Evolutionary conservation across 148 eudicot genomes (phyloP), one percentile per base, ranked within the genome.

Genomic region (Rhododendron ovatum): DNA sequence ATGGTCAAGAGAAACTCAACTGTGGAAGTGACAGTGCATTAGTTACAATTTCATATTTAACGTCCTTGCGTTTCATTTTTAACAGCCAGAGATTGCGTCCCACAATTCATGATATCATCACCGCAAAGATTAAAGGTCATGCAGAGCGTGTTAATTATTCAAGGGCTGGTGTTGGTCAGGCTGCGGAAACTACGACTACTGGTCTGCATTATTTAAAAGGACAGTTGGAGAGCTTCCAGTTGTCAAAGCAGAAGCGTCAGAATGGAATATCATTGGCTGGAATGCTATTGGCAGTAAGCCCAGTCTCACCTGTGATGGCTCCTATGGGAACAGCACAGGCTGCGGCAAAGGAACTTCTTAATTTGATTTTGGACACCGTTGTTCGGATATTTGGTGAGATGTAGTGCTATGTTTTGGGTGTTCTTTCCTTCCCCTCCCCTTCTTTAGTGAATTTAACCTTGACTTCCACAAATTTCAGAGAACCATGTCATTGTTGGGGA

Each of bases 81-180:
- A 48, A 90, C 95, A 97, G 99, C 94, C 99, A 97, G 92, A 93
- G 95, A 92, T 88, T 97, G 89, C 93, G 99, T 83, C 94, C 99
- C 53, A 94, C 99, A 67, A 85, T 97, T 89, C 99, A 94, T 86
- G 98, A 95, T 86, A 92, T 94, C 53, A 95, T 97, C 85, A 91
- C 94, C 53, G 86, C 91, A 47, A 94, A 95, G 91, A 95, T 97
- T 61, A 95, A 93, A 93, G 89, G 88, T 85, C 92, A 93, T 51
- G 95, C 98, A 30, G 96, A 96, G 78, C 91, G 86, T 88, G 78
- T 90, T 65, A 92, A 88, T 88, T 89, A 91, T 81, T 89, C 95
- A 79, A 93, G 91, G 87, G 87, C 93, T 87, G 93, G 90, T 69
- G 88, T 87, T 63, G 91, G 91, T 84, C 93, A 91, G 87, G 89